These are phyloP conservation scores for Mycena olivaceomarginata DNA, from an alignment of 768 basidiomycete species.

Conservation along the genomic window DNA sequence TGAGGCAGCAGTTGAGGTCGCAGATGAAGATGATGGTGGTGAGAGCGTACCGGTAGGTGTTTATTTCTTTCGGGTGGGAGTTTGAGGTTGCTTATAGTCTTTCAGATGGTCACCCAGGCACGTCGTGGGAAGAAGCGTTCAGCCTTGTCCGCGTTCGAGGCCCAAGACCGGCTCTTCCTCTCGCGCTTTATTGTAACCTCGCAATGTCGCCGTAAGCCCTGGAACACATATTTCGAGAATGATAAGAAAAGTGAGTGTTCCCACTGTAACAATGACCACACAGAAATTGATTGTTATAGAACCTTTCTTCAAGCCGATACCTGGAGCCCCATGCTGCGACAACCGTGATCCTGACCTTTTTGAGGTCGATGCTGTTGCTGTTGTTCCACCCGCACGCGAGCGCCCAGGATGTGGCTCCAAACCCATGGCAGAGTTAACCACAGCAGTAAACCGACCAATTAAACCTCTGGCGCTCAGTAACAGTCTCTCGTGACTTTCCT, in stretches of 20 bases:
- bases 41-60: not conserved
- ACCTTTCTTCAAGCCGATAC: not conserved
- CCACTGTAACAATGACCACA: not conserved
- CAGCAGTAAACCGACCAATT: not conserved
- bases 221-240: not conserved
- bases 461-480: not conserved
- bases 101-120: not conserved
- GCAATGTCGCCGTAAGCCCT: not conserved
- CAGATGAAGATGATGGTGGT: not conserved
- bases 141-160: not conserved
- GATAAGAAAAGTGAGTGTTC: not conserved
- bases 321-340: not conserved
- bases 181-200: not conserved
- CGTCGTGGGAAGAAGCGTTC: not conserved
- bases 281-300: not conserved
- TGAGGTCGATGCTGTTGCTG: not conserved
- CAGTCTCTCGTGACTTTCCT: not conserved
- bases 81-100: not conserved
- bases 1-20: not conserved
- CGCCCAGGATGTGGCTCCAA: not conserved
- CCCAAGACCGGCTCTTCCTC: not conserved
- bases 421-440: not conserved
- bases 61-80: not conserved
- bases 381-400: not conserved
- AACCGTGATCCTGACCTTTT: not conserved